Percentiles rank a stretch among this genome's conserved stretches.
Conservation (phyloP, 148 eudicot genomes). For the Rhododendron molle region DNA sequence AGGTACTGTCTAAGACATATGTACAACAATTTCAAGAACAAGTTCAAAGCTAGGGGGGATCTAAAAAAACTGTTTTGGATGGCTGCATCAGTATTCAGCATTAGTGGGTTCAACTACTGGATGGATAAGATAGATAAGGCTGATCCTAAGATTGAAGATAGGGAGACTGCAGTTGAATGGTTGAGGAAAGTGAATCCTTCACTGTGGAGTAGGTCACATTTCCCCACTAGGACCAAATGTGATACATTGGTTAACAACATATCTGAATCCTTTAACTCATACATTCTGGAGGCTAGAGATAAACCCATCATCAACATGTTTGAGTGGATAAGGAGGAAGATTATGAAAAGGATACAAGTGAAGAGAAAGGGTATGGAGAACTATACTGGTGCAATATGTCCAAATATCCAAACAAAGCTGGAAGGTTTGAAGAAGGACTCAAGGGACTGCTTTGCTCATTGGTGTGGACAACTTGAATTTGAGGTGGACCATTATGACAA, state of each 20-base stretch:
- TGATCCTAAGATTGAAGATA: neutral
- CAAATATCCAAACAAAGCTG: neutral
- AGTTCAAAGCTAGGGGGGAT: no score
- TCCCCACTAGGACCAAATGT: neutral
- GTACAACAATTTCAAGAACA: neutral
- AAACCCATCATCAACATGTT: neutral
- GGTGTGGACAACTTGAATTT: no score
- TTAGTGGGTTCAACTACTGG: neutral
- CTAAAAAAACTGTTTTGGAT: neutral
- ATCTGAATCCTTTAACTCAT: neutral
- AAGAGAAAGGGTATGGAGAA: neutral
- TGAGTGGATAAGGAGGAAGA: neutral
- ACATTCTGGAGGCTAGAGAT: neutral
- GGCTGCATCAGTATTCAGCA: neutral
- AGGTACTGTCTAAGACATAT: neutral
- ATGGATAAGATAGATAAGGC: neutral
- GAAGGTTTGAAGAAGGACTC: no score
- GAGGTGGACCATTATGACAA: no score
- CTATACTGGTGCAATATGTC: neutral
- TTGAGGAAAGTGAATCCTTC: neutral
- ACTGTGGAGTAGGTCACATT: neutral
- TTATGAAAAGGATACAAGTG: neutral
- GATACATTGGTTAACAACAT: neutral
- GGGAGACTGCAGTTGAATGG: neutral
- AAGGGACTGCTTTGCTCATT: no score